Evolutionary conservation across 1,284 basidiomycete species (phyloP).

Genomic region (Phylloporus sp.): DNA sequence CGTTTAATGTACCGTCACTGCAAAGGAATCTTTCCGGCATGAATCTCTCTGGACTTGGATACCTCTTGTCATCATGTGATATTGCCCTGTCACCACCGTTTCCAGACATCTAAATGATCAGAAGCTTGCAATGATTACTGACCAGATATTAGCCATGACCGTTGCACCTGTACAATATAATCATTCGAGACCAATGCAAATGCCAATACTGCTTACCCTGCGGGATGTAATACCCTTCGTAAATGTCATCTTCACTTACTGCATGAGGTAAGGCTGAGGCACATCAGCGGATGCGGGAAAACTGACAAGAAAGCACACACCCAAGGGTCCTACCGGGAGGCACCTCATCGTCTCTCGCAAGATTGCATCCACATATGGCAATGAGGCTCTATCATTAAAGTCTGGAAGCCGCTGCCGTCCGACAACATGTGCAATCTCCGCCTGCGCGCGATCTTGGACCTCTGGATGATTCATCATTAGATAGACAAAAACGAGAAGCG

Average conservation of each 20-base stretch:
- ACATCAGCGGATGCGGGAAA: background rate
- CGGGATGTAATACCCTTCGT: slow-evolving; percentile 28
- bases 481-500: no score
- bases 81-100: background rate
- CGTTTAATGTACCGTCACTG: slow-evolving; percentile 21
- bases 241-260: slow-evolving; percentile 25
- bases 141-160: slow-evolving; percentile 18
- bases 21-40: slow-evolving; percentile 29
- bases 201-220: slow-evolving; percentile 10
- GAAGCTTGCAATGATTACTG: background rate
- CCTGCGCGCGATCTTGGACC: no score
- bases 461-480: no score
- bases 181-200: background rate
- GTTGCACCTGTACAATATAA: background rate
- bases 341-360: no score
- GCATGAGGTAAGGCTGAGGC: slow-evolving; percentile 23
- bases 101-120: background rate
- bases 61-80: no score
- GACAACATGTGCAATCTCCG: no score
- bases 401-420: no score
- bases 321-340: no score
- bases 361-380: no score
- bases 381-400: no score
- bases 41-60: slow-evolving; percentile 12
- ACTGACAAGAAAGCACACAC: slow-evolving; percentile 10